Conservation (phyloP, 2,329 filamentous ascomycete species). For the Hypoxylon sp. region DNA sequence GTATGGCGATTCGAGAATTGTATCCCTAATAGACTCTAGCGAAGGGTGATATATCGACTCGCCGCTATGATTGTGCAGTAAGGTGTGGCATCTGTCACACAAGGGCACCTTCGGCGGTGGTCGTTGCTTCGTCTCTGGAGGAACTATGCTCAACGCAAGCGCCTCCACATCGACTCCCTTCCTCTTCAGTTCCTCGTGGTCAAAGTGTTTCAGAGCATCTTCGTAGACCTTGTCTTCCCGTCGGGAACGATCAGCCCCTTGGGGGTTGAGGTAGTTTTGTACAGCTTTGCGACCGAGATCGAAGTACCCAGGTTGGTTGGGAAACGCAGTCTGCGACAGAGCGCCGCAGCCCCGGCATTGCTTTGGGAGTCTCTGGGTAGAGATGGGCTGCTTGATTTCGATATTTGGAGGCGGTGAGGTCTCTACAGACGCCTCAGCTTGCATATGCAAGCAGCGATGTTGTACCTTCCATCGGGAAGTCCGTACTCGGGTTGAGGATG, state of each 20-base stretch:
- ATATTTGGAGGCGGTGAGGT: slow-evolving; percentile 6
- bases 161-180: slow-evolving; percentile 61
- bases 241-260: slow-evolving; percentile 43
- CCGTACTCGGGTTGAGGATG: slow-evolving; percentile 25
- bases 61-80: slow-evolving; percentile 80
- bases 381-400: neutral
- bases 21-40: slow-evolving; percentile 83
- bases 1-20: slow-evolving; percentile 88
- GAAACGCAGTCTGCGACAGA: slow-evolving; percentile 67
- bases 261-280: slow-evolving; percentile 59
- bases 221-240: slow-evolving; percentile 63
- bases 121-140: slow-evolving; percentile 30
- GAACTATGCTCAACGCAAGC: slow-evolving; percentile 51
- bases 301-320: slow-evolving; percentile 69
- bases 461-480: slow-evolving; percentile 43
- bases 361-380: slow-evolving; percentile 59
- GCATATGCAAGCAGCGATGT: slow-evolving; percentile 49
- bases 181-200: slow-evolving; percentile 57
- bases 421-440: slow-evolving; percentile 36
- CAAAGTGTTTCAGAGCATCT: slow-evolving; percentile 59
- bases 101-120: slow-evolving; percentile 64
- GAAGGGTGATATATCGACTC: slow-evolving; percentile 83
- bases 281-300: slow-evolving; percentile 65
- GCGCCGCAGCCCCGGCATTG: slow-evolving; percentile 76
- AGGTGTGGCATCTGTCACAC: slow-evolving; percentile 88